Evolutionary conservation across 1,284 basidiomycete species (phyloP).

Genomic region (Ceratobasidium sp.): DNA sequence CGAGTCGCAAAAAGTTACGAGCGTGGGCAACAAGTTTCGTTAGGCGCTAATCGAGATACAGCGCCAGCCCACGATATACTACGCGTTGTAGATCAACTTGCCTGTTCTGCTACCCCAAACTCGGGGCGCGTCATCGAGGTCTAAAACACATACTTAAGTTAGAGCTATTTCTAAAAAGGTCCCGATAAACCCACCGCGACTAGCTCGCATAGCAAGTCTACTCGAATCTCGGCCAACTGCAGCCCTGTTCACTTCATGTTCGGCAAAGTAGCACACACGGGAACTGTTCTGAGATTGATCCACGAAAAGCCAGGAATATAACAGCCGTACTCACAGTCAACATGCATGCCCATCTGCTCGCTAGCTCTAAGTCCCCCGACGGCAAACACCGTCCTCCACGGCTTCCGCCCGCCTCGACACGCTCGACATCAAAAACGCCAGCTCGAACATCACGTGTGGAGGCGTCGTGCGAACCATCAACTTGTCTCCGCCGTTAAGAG

Average conservation of each 20-base stretch:
- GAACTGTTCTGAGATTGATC: conserved; percentile 53
- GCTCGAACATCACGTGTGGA: conserved; percentile 71
- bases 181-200: conserved; percentile 42
- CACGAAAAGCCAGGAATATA: not conserved
- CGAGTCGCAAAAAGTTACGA: conserved; percentile 70
- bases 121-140: conserved; percentile 59
- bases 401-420: conserved; percentile 76
- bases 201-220: conserved; percentile 67
- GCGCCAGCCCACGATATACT: too few relatives aligned
- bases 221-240: conserved; percentile 71
- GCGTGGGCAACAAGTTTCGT: conserved; percentile 71
- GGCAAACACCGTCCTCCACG: conserved; percentile 77
- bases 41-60: conserved; percentile 61
- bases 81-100: not conserved
- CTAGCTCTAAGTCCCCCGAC: conserved; percentile 69
- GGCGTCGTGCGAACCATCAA: conserved; percentile 72
- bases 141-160: conserved; percentile 11
- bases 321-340: conserved; percentile 53
- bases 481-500: conserved; percentile 11
- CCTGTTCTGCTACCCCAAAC: conserved; percentile 70
- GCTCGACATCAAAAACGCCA: conserved; percentile 75
- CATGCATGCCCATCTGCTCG: conserved; percentile 64
- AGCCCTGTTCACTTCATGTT: conserved; percentile 67
- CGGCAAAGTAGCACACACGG: conserved; percentile 66
- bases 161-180: too few relatives aligned